Conservation (phyloP, 805 yeast genomes). For the Lachancea quebecensis region DNA sequence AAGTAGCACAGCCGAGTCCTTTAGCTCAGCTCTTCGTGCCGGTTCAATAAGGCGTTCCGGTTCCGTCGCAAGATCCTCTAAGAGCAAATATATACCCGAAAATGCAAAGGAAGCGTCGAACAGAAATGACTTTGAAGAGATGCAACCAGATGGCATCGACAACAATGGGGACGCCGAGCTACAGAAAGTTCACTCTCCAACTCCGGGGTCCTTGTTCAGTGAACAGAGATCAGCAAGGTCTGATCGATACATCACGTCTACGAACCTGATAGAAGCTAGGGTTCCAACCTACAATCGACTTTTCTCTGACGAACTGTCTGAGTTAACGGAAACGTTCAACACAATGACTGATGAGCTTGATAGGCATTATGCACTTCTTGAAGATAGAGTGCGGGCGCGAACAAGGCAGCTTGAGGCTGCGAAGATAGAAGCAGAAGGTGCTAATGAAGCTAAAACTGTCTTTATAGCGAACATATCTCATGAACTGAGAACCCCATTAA, state of each 20-base stretch:
- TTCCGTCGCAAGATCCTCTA: not conserved
- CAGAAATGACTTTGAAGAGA: not conserved
- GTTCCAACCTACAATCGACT: constrained; percentile 44
- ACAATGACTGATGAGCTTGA: constrained; percentile 86
- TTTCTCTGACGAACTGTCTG: constrained; percentile 79
- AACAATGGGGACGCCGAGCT: not conserved
- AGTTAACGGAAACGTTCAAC: constrained; percentile 81
- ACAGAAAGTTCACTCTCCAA: not conserved
- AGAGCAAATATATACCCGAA: not conserved
- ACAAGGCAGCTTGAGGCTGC: constrained; percentile 87
- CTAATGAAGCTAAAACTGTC: constrained; percentile 93
- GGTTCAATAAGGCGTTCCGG: constrained; percentile 1
- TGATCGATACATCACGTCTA: constrained; percentile 24
- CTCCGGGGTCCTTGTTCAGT: constrained; percentile 5
- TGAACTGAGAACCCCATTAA: constrained; percentile 90
- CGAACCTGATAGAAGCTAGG: constrained; percentile 33
- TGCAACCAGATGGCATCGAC: not conserved
- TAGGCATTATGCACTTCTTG: constrained; percentile 74
- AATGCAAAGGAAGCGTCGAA: not conserved
- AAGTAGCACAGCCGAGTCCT: constrained; percentile 6
- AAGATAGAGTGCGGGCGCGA: constrained; percentile 79
- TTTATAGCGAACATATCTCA: constrained; percentile 90
- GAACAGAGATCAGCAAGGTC: constrained; percentile 15
- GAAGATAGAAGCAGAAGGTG: constrained; percentile 83
- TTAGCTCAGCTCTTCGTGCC: not conserved